Evolutionary conservation across 1,284 basidiomycete genomes (phyloP), one percentile per base, ranked within the genome.

Genomic region (Ganoderma leucocontextum): DNA sequence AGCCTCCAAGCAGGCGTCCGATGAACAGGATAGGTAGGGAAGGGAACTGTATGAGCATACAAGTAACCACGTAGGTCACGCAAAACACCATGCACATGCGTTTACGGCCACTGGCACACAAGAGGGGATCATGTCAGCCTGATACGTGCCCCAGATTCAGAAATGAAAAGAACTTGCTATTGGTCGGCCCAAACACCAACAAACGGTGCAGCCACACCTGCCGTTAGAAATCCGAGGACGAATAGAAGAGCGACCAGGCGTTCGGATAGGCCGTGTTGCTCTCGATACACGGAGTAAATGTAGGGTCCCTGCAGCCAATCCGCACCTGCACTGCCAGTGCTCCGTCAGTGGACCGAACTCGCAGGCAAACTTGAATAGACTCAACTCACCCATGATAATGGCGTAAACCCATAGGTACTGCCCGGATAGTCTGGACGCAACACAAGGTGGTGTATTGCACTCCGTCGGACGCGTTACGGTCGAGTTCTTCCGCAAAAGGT

Each of bases 251-350:
- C 91, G 12, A 93, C 90, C 33, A 87, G 78, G 42, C 88, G 80
- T 75, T 92, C 90, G 0, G 88, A 81, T 74, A 89, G 88, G 4
- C 77, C 80, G 70, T 92, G 92, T 74, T 92, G 89, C 61, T 92
- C 89, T 61, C 84, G 83, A 76, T 93, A 93, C 0, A 92, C 80
- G 25, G 89, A 91, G 75, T 92, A 93, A 0, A 92, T 82, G 72
- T 92, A 93, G 33, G 91, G 91, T 0, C 91, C 91, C 77, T 93
- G 91, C n/a, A 93, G 81, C 91, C 91, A 93, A 76, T 93, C 91
- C 67, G 91, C 89, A 66, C 87, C 91, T 92, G 71, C 55, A 69
- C 15, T 64, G 25, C 59, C 55, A 69, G 13, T 64, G 25, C 59
- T 64, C 29, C 66, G 61, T 70, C 22, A 70, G 52, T 10, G 44